phyloP scores from a whole-genome alignment of 129 eudicot genomes.

The Ambrosia artemisiifolia region DNA sequence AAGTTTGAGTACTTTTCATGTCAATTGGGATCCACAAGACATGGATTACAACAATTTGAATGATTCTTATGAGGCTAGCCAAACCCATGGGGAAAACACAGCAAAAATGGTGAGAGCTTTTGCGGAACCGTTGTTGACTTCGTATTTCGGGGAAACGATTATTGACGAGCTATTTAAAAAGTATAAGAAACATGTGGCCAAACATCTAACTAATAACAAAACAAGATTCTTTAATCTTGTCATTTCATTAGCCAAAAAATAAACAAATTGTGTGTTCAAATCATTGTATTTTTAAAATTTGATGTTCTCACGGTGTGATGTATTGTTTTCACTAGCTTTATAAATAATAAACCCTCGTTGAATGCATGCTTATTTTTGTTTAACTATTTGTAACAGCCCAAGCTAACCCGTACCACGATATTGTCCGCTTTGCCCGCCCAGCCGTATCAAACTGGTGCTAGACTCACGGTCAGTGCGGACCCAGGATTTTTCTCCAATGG shows the following conservation, averaged over 20 bases:
- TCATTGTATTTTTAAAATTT: neutral
- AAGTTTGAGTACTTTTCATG: neutral
- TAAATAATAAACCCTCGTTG: neutral
- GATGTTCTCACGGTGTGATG: neutral
- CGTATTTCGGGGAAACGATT: slow-evolving; percentile 38
- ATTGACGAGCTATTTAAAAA: slow-evolving; percentile 25
- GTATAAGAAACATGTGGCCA: slow-evolving; percentile 5
- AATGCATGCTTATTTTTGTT: too few species aligned
- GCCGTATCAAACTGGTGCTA: too few species aligned
- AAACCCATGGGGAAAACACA: neutral
- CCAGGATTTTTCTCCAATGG: too few species aligned
- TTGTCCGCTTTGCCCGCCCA: too few species aligned
- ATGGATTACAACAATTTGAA: slow-evolving; percentile 7
- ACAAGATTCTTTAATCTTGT: slow-evolving; percentile 16
- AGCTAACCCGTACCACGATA: too few species aligned
- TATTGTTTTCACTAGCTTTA: neutral
- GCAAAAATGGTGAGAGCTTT: slow-evolving; percentile 29
- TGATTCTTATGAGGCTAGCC: neutral
- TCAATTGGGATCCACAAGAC: slow-evolving; percentile 30
- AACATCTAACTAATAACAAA: slow-evolving; percentile 11
- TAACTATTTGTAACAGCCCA: too few species aligned
- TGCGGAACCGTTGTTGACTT: slow-evolving; percentile 23
- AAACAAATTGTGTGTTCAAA: neutral
- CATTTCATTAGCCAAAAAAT: slow-evolving; percentile 33
- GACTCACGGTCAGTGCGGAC: too few species aligned